A percentile compares a stretch with the other conserved stretches of the same genome.
phyloP scores from a whole-genome alignment of 192 early-diverging fungal species.

The Coemansia sp. region DNA sequence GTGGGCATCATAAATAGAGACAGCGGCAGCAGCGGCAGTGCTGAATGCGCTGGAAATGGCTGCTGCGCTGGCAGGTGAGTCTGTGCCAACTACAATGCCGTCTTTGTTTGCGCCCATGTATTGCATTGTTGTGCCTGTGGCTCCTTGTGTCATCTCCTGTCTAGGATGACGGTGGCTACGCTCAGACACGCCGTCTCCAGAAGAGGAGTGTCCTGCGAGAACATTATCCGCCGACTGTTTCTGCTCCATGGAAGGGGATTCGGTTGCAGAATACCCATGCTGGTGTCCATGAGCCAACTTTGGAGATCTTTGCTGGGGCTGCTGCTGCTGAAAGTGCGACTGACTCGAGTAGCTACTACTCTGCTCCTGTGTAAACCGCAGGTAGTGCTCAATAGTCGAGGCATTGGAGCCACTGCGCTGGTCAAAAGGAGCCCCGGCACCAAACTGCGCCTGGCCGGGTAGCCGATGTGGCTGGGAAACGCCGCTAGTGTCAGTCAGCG shows the following conservation, averaged over 20 bases:
- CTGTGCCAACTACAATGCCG: constrained; percentile 1
- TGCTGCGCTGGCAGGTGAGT: constrained; percentile 8
- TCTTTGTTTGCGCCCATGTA: constrained; percentile 11
- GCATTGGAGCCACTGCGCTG: constrained; percentile 13
- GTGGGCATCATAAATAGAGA: constrained; percentile 8
- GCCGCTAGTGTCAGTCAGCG: constrained; percentile 41
- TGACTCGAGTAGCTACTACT: constrained; percentile 5
- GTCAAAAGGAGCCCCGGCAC: constrained; percentile 7
- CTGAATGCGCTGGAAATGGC: constrained; percentile 7
- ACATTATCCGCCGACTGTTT: constrained; percentile 4
- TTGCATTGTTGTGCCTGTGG: constrained; percentile 5
- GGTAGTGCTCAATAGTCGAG: constrained; percentile 12
- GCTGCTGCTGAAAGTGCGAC: constrained; percentile 4
- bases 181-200: constrained; percentile 8
- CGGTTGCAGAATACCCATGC: constrained; percentile 14
- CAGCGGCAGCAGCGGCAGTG: constrained; percentile 11
- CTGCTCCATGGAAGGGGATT: constrained; percentile 34
- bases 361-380: constrained; percentile 11
- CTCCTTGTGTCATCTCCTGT: constrained; percentile 9
- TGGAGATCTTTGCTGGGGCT: constrained; percentile 29
- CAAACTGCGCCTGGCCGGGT: constrained; percentile 16
- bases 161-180: constrained; percentile 4
- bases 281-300: constrained; percentile 26
- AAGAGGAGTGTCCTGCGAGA: not conserved
- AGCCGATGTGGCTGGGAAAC: constrained; percentile 39